phyloP scores from a whole-genome alignment of 2,329 filamentous ascomycete species.

The Rutstroemia sp. region DNA sequence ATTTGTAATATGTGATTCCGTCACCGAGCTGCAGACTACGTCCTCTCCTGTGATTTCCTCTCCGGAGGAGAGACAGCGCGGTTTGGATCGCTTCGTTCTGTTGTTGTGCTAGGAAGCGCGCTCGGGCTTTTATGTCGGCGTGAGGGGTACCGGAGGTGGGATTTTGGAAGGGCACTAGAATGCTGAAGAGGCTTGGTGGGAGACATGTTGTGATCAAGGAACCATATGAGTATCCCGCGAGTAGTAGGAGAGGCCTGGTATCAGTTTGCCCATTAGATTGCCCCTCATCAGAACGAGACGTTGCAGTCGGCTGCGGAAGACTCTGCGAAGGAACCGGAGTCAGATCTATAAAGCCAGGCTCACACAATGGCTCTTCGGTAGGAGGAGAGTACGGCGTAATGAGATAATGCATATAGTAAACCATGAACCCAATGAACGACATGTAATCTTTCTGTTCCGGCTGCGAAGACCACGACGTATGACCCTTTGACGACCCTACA shows the following conservation, averaged over 20 bases:
- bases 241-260: slow-evolving; percentile 38
- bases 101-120: slow-evolving; percentile 58
- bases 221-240: slow-evolving; percentile 87
- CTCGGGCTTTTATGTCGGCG: slow-evolving; percentile 63
- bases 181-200: slow-evolving; percentile 41
- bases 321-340: slow-evolving; percentile 23
- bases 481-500: slow-evolving; percentile 64
- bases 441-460: slow-evolving; percentile 77
- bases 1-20: slow-evolving; percentile 13
- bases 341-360: slow-evolving; percentile 16
- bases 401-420: slow-evolving; percentile 59
- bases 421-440: slow-evolving; percentile 72
- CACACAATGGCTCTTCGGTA: slow-evolving; percentile 7
- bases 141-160: slow-evolving; percentile 50
- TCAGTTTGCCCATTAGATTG: background rate
- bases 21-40: slow-evolving; percentile 16
- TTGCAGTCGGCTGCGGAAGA: slow-evolving; percentile 10
- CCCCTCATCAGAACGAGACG: background rate
- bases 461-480: slow-evolving; percentile 80
- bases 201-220: slow-evolving; percentile 72
- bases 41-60: slow-evolving; percentile 10
- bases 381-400: background rate
- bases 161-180: slow-evolving; percentile 47
- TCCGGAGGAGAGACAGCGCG: slow-evolving; percentile 14
- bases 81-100: slow-evolving; percentile 37